Base-by-base conservation (phyloP, 2,329 filamentous ascomycete genomes). In the Mycosphaerella sp. region DNA sequence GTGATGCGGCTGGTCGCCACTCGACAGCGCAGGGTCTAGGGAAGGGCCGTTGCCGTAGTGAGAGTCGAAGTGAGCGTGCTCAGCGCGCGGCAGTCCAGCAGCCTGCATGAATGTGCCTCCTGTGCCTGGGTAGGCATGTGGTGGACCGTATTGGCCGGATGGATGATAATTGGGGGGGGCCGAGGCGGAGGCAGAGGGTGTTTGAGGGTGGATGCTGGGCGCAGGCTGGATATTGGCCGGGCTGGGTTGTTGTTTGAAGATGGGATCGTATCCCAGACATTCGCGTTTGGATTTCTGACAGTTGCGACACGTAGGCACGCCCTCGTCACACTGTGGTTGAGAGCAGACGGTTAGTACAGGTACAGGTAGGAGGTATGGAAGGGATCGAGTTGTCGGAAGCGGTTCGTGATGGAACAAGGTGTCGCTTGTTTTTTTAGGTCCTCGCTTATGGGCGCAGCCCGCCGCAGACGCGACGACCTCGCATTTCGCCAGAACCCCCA, bases 281-380 rank as follows among this genome's bases (percentile, higher is more conserved):
- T 92, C 87, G 67, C 88, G 87, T 74, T 92, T 93, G 63, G 86
- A 90, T 72, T 93, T 93, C 68, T 86, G 85, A 74, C 88, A 93
- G 69, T 93, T 89, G 74, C 89, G 85, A 78, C 93, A 98, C 56
- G 86, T 84, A 21, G 93, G 93, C 72, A 95, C 90, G 57, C 83
- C 84, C 78, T 98, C 93, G 81, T 97, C 93, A 75, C 93, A 98
- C 93, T 96, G 70, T 59, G 59, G 5, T 32, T 11, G 14, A 29
- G 23, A 44, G 12, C 21, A 36, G 52, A 38, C 40, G 45, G 41
- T 40, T n/a, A 38, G 39, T 34, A 21, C 21, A 21, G 21, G 21
- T 21, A 17, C 21, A 21, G 21, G 21, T 21, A 21, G 14, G 14
- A 17, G 14, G 14, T 17, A 17, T 17, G 21, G 21, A 55, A 34